Evolutionary conservation across 305 asterid species (phyloP).

Genomic region (Fraxinus baroniana): DNA sequence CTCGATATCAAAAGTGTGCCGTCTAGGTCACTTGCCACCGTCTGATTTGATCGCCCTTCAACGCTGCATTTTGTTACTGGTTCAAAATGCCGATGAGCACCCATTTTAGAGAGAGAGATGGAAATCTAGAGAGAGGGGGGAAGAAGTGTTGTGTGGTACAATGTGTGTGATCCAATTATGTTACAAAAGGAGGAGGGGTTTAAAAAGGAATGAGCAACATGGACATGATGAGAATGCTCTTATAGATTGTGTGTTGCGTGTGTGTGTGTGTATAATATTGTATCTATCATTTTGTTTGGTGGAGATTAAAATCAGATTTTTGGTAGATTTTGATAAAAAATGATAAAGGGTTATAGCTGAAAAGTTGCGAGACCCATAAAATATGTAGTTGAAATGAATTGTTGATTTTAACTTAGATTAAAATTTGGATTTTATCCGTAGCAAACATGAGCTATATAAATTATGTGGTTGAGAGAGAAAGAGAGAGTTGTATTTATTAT

Average conservation of each 20-base stretch:
- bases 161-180: constrained; percentile 26
- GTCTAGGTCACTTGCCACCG: constrained; percentile 78
- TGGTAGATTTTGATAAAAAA: too few species aligned
- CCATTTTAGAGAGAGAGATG: constrained; percentile 36
- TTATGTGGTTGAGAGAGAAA: constrained; percentile 36
- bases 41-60: constrained; percentile 55
- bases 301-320: too few species aligned
- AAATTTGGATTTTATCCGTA: too few species aligned
- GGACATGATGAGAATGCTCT: constrained; percentile 20
- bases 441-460: background rate
- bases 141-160: constrained; percentile 7
- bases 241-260: constrained; percentile 1
- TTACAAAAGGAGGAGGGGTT: constrained; percentile 33
- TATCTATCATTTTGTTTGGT: too few species aligned
- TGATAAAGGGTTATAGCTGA: too few species aligned
- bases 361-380: too few species aligned
- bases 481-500: background rate
- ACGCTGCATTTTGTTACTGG: constrained; percentile 51
- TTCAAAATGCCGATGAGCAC: constrained; percentile 41
- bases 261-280: background rate
- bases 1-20: constrained; percentile 65
- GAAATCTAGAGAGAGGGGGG: background rate
- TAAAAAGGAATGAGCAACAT: constrained; percentile 44
- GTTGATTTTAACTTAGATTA: too few species aligned
- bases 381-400: too few species aligned